Base-by-base conservation (phyloP, 768 basidiomycete genomes). In the Daedaleopsis nitida region DNA sequence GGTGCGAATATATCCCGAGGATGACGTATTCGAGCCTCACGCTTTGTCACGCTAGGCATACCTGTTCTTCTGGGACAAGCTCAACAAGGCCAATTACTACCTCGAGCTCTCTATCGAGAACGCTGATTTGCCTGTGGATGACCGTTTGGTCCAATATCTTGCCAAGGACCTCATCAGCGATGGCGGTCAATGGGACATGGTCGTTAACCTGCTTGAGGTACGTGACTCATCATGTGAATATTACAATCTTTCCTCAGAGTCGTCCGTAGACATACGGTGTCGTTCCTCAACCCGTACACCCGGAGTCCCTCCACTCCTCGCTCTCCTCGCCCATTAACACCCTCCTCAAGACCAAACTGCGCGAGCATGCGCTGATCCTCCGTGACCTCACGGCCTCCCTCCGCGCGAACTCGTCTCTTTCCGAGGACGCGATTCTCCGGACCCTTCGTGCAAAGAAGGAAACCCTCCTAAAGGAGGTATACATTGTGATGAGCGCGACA, bases 141-240 rank as follows among this genome's bases (percentile, higher is more conserved):
- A 92, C 69, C 85, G 96, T 9, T 81, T 95, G n/a, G 78, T 97
- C 56, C 83, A 79, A 54, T 87, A 88, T 77, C 83, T 98, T 49
- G 82, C 90, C 10, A 70, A 74, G 8, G 89, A 89, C 61, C 91
- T 92, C 47, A 87, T 96, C 71, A 88, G 85, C 67, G 95, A 97
- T 70, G 94, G 94, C 52, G 96, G 95, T 9, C 95, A 96, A 73
- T 96, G 91, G 89, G 96, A 98, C 70, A 98, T 96, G 94, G 86
- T 81, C 6, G 82, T 85, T 49, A 88, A 87, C 70, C 69, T 89
- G 19, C 74, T 89, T 43, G 83, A 84, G 77, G 85, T 84, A 52
- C n/a, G 74, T 7, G 27, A 32, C 7, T 32, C 7, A 32, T 32
- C 27, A 32, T 32, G 27, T 32, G 7, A 7, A 32, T 32, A 32